phyloP scores from a whole-genome alignment of 2,329 filamentous ascomycete genomes.

The Pleoardoris graminearum region DNA sequence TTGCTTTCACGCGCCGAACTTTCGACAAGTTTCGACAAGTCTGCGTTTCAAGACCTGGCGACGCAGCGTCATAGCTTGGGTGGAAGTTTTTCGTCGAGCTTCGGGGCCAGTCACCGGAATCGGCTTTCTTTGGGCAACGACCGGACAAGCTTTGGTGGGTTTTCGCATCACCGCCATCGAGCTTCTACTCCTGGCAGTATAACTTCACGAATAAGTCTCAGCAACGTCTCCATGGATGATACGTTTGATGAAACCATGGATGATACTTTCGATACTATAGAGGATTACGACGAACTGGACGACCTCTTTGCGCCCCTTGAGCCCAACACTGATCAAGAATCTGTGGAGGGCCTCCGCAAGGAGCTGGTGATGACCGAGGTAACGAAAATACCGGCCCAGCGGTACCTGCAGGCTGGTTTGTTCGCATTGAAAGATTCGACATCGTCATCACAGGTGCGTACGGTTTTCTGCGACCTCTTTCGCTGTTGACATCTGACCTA shows the following conservation, averaged over 20 bases:
- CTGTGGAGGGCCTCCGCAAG: conserved; percentile 44
- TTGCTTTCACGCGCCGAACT: conserved; percentile 85
- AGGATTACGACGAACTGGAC: conserved; percentile 46
- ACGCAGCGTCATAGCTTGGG: conserved; percentile 48
- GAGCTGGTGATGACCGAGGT: conserved; percentile 45
- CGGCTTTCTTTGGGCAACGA: conserved; percentile 74
- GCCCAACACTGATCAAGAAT: conserved; percentile 31
- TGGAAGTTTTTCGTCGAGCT: conserved; percentile 49
- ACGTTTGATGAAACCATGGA: conserved; percentile 45
- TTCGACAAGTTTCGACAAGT: conserved; percentile 79
- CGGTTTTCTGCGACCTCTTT: neutral
- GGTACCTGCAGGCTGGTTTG: conserved; percentile 33
- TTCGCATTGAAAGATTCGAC: conserved; percentile 28
- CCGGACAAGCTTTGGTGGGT: conserved; percentile 62
- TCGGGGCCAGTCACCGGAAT: conserved; percentile 60
- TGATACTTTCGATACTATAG: conserved; percentile 44
- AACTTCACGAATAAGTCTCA: conserved; percentile 44
- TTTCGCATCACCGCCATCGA: conserved; percentile 51
- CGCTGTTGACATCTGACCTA: neutral
- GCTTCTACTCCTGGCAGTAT: conserved; percentile 59
- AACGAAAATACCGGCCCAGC: conserved; percentile 36
- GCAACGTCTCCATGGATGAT: conserved; percentile 43
- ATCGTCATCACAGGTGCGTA: conserved; percentile 23
- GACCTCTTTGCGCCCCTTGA: conserved; percentile 43
- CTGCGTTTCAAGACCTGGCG: conserved; percentile 75